phyloP scores from a whole-genome alignment of 2,329 filamentous ascomycete species.

The Cladosporium cucumerinum region DNA sequence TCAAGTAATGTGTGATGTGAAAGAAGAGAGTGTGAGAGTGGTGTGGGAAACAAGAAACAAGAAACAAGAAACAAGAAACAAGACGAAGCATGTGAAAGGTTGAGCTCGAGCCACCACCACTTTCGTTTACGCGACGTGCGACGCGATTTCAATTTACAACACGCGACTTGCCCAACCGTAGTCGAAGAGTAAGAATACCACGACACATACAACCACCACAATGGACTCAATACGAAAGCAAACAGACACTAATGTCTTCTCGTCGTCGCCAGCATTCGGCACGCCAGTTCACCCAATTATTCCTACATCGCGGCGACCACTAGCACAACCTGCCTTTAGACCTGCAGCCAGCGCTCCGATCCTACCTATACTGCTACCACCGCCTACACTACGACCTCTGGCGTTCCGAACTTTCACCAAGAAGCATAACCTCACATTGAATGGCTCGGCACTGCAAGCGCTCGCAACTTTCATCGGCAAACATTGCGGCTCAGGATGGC shows the following conservation, averaged over 20 bases:
- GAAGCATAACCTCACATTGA: constrained; percentile 91
- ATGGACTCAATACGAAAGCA: constrained; percentile 7
- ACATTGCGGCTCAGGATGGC: constrained; percentile 93
- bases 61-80: neutral
- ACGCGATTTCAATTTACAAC: neutral
- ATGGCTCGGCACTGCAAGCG: constrained; percentile 78
- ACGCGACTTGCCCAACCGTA: neutral
- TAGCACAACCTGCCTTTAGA: constrained; percentile 45
- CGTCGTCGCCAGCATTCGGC: constrained; percentile 85
- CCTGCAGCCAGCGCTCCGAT: constrained; percentile 59
- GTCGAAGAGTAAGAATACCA: neutral
- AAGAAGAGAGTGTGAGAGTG: neutral
- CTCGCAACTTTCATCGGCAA: constrained; percentile 87
- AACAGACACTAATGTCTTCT: constrained; percentile 46
- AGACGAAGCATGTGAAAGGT: constrained; percentile 4
- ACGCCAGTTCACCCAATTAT: constrained; percentile 75
- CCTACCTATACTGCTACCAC: constrained; percentile 83
- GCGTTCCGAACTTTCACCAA: constrained; percentile 96
- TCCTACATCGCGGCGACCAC: constrained; percentile 38
- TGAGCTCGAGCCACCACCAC: neutral
- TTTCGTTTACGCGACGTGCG: neutral
- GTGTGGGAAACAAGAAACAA: neutral
- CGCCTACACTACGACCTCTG: constrained; percentile 79
- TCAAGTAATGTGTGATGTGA: neutral
- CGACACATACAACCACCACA: constrained; percentile 1